Conservation (phyloP, 129 eudicot genomes). For the Cynara cardunculus region DNA sequence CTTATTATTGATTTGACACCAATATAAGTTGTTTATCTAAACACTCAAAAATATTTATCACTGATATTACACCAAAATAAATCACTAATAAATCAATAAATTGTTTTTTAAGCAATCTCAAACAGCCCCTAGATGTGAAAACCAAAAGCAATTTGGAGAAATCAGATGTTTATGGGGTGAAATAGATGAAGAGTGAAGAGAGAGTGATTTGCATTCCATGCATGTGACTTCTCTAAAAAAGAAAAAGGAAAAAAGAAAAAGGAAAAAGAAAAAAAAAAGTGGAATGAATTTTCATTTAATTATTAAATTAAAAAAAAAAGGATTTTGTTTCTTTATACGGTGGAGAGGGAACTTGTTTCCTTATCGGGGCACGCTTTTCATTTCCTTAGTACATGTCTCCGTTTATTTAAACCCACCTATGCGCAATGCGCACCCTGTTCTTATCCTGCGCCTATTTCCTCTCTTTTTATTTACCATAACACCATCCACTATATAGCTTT, state of each 20-base stretch:
- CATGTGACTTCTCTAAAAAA: not conserved
- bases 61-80: too few species aligned
- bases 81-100: too few species aligned
- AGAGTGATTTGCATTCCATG: not conserved
- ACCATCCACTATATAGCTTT: too few species aligned
- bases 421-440: not conserved
- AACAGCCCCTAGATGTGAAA: not conserved
- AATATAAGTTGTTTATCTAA: too few species aligned
- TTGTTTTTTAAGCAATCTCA: too few species aligned
- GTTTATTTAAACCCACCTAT: not conserved
- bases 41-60: too few species aligned
- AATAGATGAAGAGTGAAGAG: not conserved
- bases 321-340: not conserved
- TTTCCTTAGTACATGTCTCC: not conserved
- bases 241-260: too few species aligned
- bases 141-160: not conserved
- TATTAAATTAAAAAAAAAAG: not conserved
- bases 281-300: not conserved
- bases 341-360: constrained; percentile 19
- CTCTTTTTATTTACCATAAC: not conserved
- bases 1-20: too few species aligned
- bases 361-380: constrained; percentile 18
- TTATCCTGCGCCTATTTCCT: not conserved
- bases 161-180: not conserved
- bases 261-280: not conserved